phyloP scores from a whole-genome alignment of 768 basidiomycete species.

The Suillus decipiens region DNA sequence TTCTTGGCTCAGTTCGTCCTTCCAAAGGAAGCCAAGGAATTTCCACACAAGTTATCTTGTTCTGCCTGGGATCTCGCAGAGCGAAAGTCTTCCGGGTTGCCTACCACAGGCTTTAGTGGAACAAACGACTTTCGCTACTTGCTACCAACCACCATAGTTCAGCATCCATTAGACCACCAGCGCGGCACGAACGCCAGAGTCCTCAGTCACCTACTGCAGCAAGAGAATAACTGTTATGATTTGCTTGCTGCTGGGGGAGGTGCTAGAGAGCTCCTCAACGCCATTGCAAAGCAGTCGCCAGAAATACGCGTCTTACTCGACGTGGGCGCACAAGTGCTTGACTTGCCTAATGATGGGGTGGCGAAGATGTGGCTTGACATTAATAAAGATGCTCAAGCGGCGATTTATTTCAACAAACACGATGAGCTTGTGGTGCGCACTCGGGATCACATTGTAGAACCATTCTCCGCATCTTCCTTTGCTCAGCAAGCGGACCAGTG shows the following conservation, averaged over 20 bases:
- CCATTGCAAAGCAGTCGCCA: slow-evolving; percentile 34
- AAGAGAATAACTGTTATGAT: slow-evolving; percentile 42
- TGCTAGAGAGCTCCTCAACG: slow-evolving; percentile 29
- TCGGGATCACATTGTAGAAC: slow-evolving; percentile 37
- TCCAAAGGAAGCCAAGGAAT: slow-evolving; percentile 50
- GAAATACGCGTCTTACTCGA: slow-evolving; percentile 49
- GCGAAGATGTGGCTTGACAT: slow-evolving; percentile 24
- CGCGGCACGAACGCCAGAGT: slow-evolving; percentile 46
- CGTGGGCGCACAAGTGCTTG: slow-evolving; percentile 57
- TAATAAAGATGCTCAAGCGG: slow-evolving; percentile 35
- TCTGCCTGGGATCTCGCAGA: slow-evolving; percentile 57
- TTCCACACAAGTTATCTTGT: slow-evolving; percentile 45
- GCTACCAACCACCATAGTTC: slow-evolving; percentile 20
- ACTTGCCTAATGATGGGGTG: slow-evolving; percentile 42
- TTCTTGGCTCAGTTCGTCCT: slow-evolving; percentile 49
- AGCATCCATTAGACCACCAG: slow-evolving; percentile 39
- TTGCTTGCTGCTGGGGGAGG: slow-evolving; percentile 17
- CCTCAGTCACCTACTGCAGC: slow-evolving; percentile 19
- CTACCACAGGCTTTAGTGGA: slow-evolving; percentile 55
- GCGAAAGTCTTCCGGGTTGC: slow-evolving; percentile 23
- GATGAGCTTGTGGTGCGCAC: slow-evolving; percentile 38
- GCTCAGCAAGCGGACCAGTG: slow-evolving; percentile 40
- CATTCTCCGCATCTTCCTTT: slow-evolving; percentile 41
- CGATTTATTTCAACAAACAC: slow-evolving; percentile 41
- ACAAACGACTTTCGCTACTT: slow-evolving; percentile 50